Base-by-base conservation (phyloP, 1,139 yeast genomes). In the Hanseniaspora sp. region DNA sequence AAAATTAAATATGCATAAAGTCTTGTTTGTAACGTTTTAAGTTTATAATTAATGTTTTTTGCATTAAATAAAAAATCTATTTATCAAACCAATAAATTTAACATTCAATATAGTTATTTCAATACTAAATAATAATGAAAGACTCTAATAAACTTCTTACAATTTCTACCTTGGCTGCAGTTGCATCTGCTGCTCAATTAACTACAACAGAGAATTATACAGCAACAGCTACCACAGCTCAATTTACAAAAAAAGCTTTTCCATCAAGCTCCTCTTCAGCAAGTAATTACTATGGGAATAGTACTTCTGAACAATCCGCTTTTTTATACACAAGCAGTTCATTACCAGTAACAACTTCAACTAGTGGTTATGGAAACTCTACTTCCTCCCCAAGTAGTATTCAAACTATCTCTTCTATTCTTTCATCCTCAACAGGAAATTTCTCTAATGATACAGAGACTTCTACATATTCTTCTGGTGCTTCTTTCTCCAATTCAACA, bases 141-240 rank as follows among this genome's bases (percentile, higher is more conserved):
- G 42, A 56, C 30, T 33, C 52, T 8, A 39, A 47, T 38, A 42
- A 55, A 15, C 44, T 54, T 31, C 40, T 52, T 29, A 30, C 53
- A 8, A n/a, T 49, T 3, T 37, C 53, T 17, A 18, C 48, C 9
- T 35, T 54, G 30, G 56, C 55, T 23, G 52, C 56, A 11, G 38
- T 54, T 11, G 56, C 58, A 5, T 37, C 47, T 8, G 55, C 51
- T 15, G 56, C 59, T 5, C 48, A 48, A 42, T 33, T 55, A 23
- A 18, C 43, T 15, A 51, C 56, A 15, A 57, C 59, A 5, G 55
- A 55, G n/a, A 57, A 57, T 29, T 53, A 55, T 43, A 55, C 59
- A n/a, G 57, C 56, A 3, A 52, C 53, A 12, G 60, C 59, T 9
- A 35, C 46, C 7, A 45, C 28, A 9, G 28, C 52, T 29, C 46